These are phyloP conservation scores for Eutypella sp. DNA, from an alignment of 2,329 filamentous ascomycete genomes.

Conservation along the genomic window DNA sequence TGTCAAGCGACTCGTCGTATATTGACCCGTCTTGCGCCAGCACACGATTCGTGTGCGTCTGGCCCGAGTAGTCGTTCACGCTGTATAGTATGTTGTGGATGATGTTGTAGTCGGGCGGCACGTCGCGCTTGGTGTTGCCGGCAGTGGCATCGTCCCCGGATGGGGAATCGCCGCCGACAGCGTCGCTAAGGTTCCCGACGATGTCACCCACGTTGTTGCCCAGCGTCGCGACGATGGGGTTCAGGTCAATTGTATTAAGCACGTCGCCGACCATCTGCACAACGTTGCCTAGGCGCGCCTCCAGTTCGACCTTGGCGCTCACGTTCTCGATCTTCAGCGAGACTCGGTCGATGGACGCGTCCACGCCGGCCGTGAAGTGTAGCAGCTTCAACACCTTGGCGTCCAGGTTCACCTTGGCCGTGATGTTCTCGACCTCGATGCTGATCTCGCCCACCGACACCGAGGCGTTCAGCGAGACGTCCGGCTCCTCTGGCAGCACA, in stretches of 20 bases:
- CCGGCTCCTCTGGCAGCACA: slow-evolving; percentile 42
- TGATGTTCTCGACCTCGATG: slow-evolving; percentile 54
- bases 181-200: slow-evolving; percentile 36
- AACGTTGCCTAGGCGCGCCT: slow-evolving; percentile 55
- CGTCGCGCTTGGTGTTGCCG: slow-evolving; percentile 14
- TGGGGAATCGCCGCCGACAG: slow-evolving; percentile 18
- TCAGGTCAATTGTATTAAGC: slow-evolving; percentile 54
- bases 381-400: slow-evolving; percentile 54
- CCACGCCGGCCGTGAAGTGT: slow-evolving; percentile 56
- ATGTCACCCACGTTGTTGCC: slow-evolving; percentile 44
- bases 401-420: slow-evolving; percentile 56
- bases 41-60: slow-evolving; percentile 51
- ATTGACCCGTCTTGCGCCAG: slow-evolving; percentile 51
- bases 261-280: slow-evolving; percentile 56
- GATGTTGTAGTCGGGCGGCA: slow-evolving; percentile 38
- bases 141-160: slow-evolving; percentile 20
- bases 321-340: slow-evolving; percentile 53
- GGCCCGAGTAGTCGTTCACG: slow-evolving; percentile 54
- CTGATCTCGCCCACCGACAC: slow-evolving; percentile 54
- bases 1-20: slow-evolving; percentile 49
- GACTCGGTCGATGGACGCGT: slow-evolving; percentile 53
- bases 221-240: slow-evolving; percentile 53
- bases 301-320: slow-evolving; percentile 52
- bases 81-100: slow-evolving; percentile 56
- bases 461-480: slow-evolving; percentile 56